A percentile compares a stretch with the other conserved stretches of the same genome.
Evolutionary conservation across 2,329 filamentous ascomycete species (phyloP).

Genomic region (Pseudofabraea citricarpa): DNA sequence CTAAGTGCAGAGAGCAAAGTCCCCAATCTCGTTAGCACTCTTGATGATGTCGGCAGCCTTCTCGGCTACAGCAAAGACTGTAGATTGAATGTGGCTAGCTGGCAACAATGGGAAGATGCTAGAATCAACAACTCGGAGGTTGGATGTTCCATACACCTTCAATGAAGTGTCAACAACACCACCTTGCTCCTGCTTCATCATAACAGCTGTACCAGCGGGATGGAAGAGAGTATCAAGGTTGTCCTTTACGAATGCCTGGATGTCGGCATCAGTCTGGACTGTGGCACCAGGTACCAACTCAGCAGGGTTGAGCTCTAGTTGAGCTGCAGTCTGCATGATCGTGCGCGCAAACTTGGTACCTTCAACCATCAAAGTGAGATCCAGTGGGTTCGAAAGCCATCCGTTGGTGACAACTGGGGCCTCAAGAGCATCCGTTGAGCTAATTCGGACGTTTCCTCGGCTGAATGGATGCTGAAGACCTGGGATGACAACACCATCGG

Average conservation of each 20-base stretch:
- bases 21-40: background rate
- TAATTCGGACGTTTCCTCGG: constrained; percentile 21
- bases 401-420: constrained; percentile 28
- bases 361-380: constrained; percentile 23
- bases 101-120: constrained; percentile 8
- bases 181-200: constrained; percentile 6
- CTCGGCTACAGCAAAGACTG: constrained; percentile 9
- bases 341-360: constrained; percentile 1
- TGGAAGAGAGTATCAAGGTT: constrained; percentile 32
- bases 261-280: constrained; percentile 16
- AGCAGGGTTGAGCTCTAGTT: constrained; percentile 23
- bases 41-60: constrained; percentile 8
- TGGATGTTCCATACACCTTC: constrained; percentile 6
- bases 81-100: constrained; percentile 3
- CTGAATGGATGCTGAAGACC: constrained; percentile 1
- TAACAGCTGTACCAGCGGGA: constrained; percentile 6
- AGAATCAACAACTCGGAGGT: constrained; percentile 8
- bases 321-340: constrained; percentile 23
- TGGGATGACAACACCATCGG: background rate
- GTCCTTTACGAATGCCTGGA: constrained; percentile 19
- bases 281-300: constrained; percentile 25
- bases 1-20: too few relatives aligned
- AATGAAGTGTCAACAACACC: constrained; percentile 8
- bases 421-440: constrained; percentile 17
- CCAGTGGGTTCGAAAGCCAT: constrained; percentile 30